phyloP scores from a whole-genome alignment of 768 basidiomycete genomes.

The Zangia roseola region DNA sequence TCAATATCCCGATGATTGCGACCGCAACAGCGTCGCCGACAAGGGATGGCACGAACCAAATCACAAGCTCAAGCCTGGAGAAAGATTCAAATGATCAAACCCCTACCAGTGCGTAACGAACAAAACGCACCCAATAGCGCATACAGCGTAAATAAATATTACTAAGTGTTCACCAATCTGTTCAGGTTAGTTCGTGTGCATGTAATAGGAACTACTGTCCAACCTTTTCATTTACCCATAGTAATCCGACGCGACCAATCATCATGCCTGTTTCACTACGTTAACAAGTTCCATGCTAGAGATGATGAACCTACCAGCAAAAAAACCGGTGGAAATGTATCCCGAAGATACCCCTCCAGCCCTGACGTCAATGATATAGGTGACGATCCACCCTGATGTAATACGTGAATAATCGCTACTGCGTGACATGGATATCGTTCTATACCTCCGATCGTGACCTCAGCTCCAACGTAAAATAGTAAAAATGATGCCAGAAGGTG shows the following conservation, averaged over 20 bases:
- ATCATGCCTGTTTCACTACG: slow-evolving; percentile 20
- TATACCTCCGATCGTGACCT: slow-evolving; percentile 50
- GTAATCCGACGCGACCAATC: slow-evolving; percentile 28
- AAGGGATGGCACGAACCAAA: slow-evolving; percentile 71
- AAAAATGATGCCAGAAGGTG: slow-evolving; percentile 47
- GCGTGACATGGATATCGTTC: background rate
- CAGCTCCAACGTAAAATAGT: slow-evolving; percentile 49
- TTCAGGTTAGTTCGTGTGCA: background rate
- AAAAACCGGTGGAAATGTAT: slow-evolving; percentile 46
- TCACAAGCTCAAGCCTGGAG: slow-evolving; percentile 55
- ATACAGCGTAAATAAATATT: slow-evolving; percentile 28
- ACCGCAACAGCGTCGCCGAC: slow-evolving; percentile 64
- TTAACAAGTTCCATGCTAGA: background rate
- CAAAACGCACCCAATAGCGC: slow-evolving; percentile 29
- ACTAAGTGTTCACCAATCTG: slow-evolving; percentile 33
- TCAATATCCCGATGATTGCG: slow-evolving; percentile 59
- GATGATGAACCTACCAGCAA: slow-evolving; percentile 17
- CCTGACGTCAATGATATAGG: slow-evolving; percentile 46
- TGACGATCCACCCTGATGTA: slow-evolving; percentile 62
- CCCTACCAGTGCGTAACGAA: too few relatives aligned
- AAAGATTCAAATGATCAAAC: background rate
- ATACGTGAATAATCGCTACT: background rate
- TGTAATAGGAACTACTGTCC: background rate
- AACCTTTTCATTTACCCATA: slow-evolving; percentile 31
- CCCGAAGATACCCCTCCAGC: slow-evolving; percentile 45